phyloP scores from a whole-genome alignment of 164 flowering plant genomes.

The Buxus sempervirens region DNA sequence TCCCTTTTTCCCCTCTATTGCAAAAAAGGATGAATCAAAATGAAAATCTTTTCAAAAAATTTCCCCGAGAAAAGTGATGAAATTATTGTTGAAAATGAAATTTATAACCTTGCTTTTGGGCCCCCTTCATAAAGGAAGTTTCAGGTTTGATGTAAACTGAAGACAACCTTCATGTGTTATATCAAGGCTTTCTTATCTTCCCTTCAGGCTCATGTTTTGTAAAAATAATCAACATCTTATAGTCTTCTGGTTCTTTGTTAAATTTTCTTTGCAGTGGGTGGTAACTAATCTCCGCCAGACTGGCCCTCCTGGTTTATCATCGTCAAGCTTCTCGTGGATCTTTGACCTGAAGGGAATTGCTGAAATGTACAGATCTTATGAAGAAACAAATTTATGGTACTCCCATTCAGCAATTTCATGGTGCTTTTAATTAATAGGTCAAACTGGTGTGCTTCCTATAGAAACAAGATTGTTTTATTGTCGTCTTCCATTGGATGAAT shows the following conservation, averaged over 20 bases:
- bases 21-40: too few relatives aligned
- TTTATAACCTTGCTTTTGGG: too few relatives aligned
- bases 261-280: slow-evolving; percentile 65
- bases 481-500: neutral
- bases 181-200: neutral
- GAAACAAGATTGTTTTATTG: neutral
- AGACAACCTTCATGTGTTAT: neutral
- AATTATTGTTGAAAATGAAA: too few relatives aligned
- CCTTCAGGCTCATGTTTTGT: too few relatives aligned
- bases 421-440: neutral
- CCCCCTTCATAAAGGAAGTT: too few relatives aligned
- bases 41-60: too few relatives aligned
- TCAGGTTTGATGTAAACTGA: too few relatives aligned
- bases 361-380: slow-evolving; percentile 87
- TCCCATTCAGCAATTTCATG: neutral
- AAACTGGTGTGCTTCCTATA: neutral
- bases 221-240: too few relatives aligned
- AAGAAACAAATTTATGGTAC: slow-evolving; percentile 92
- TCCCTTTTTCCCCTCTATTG: neutral
- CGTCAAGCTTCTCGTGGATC: slow-evolving; percentile 71
- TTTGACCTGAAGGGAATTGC: slow-evolving; percentile 83
- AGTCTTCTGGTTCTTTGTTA: neutral
- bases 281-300: slow-evolving; percentile 76
- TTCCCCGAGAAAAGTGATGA: too few relatives aligned
- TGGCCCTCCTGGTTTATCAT: slow-evolving; percentile 35